Base-by-base conservation (phyloP, 2,329 filamentous ascomycete species). In the Clarireedia hainanense region DNA sequence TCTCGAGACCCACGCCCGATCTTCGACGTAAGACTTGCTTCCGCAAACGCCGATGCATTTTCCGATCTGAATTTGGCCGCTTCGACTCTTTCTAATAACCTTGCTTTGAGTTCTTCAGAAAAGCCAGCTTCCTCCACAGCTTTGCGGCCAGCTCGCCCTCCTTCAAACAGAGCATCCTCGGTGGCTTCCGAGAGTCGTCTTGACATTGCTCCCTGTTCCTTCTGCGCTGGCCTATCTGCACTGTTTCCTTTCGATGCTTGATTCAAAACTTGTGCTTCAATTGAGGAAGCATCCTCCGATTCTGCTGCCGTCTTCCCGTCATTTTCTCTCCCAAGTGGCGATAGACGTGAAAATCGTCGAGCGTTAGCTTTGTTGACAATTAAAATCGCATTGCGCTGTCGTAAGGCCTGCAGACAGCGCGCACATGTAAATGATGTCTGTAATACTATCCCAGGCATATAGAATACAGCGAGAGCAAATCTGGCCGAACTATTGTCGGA, bases 1-100 rank as follows among this genome's bases (percentile, higher is more conserved):
- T 86, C 80, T 58, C 83, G 78, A 2, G 86, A 87, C 12, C 85
- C 86, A 62, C 78, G 77, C 15, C 86, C 85, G 12, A 87, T 84
- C n/a, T 80, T 78, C 4, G 78, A 68, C 0, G 76, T 70, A 42
- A 83, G 58, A 50, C 71, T 72, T 1, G 76, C 76, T 59, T 78
- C 71, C 2, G 76, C 69, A 54, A 85, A 74, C 0, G 77, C 74
- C 0, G 71, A 61, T 0, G 75, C 70, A 63, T 82, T 67, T 14
- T 81, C 74, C 1, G 74, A 73, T 43, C 71, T 69, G 63, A 85
- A 83, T 7, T 77, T 72, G 2, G 80, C 76, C 46, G 77, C 73
- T 54, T 80, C 73, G 6, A 86, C 74, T 64, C 79, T 84, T 52
- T 76, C 73, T 7, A 84, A 69, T 0, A 87, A 73, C 55, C 73